phyloP scores from a whole-genome alignment of 2,329 filamentous ascomycete species.

The Allantophomopsis lycopodina region DNA sequence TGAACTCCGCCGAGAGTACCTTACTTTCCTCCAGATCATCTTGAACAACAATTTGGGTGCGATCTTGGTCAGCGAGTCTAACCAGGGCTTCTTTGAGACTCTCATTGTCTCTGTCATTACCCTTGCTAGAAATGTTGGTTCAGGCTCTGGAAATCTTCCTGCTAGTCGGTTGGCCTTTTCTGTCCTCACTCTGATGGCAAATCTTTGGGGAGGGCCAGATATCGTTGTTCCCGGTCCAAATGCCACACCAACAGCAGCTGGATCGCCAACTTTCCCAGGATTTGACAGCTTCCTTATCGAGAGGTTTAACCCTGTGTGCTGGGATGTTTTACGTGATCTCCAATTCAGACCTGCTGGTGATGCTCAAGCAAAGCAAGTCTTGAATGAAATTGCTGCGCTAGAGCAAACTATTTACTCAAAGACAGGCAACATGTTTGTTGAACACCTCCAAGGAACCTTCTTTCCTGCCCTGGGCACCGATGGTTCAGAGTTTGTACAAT shows the following conservation, averaged over 20 bases:
- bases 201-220: slow-evolving; percentile 83
- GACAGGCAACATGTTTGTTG: slow-evolving; percentile 70
- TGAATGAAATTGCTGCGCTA: slow-evolving; percentile 74
- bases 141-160: slow-evolving; percentile 39
- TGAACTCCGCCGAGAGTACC: slow-evolving; percentile 82
- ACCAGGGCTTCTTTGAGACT: slow-evolving; percentile 81
- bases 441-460: slow-evolving; percentile 48
- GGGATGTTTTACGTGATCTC: slow-evolving; percentile 71
- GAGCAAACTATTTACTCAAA: slow-evolving; percentile 88
- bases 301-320: slow-evolving; percentile 78
- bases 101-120: slow-evolving; percentile 76
- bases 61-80: slow-evolving; percentile 78
- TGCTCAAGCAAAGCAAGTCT: slow-evolving; percentile 75
- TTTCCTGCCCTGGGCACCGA: slow-evolving; percentile 52
- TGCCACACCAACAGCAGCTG: slow-evolving; percentile 30
- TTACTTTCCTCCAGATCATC: slow-evolving; percentile 87
- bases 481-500: slow-evolving; percentile 42
- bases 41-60: slow-evolving; percentile 79
- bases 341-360: slow-evolving; percentile 69
- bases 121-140: slow-evolving; percentile 64
- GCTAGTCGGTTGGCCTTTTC: slow-evolving; percentile 63
- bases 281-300: slow-evolving; percentile 88
- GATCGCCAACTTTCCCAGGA: slow-evolving; percentile 56
- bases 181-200: slow-evolving; percentile 70
- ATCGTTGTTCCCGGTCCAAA: slow-evolving; percentile 38